phyloP scores from a whole-genome alignment of 2,329 filamentous ascomycete genomes.

The Epichloe elymi region DNA sequence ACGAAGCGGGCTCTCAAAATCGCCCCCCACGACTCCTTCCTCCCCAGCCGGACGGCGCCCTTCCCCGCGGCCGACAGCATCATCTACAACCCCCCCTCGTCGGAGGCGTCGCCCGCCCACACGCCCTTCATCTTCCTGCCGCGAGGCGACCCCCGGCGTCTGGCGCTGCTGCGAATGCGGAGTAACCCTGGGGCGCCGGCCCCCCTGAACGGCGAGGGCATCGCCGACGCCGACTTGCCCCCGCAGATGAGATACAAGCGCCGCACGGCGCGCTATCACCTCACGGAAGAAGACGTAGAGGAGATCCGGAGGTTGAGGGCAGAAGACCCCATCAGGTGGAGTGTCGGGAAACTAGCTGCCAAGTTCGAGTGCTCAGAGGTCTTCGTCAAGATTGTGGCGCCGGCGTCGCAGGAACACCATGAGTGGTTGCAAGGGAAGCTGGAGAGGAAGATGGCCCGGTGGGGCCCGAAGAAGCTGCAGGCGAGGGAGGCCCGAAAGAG shows the following conservation, averaged over 20 bases:
- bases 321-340: slow-evolving; percentile 42
- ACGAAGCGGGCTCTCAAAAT: slow-evolving; percentile 47
- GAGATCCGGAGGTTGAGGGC: slow-evolving; percentile 45
- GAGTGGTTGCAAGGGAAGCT: slow-evolving; percentile 30
- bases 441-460: slow-evolving; percentile 37
- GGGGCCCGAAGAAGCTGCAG: slow-evolving; percentile 41
- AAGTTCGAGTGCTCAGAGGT: slow-evolving; percentile 42
- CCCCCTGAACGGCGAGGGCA: slow-evolving; percentile 5
- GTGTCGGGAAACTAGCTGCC: slow-evolving; percentile 35
- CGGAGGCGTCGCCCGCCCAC: slow-evolving; percentile 44
- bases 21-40: slow-evolving; percentile 47
- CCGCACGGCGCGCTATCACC: slow-evolving; percentile 33
- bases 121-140: slow-evolving; percentile 57
- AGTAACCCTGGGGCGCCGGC: slow-evolving; percentile 16
- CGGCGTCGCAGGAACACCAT: slow-evolving; percentile 34
- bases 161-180: slow-evolving; percentile 33
- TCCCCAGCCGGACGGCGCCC: slow-evolving; percentile 22
- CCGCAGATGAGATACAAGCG: slow-evolving; percentile 22
- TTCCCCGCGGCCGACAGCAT: slow-evolving; percentile 26
- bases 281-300: slow-evolving; percentile 40
- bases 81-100: slow-evolving; percentile 44
- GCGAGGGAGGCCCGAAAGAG: slow-evolving; percentile 42
- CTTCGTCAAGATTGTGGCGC: slow-evolving; percentile 46
- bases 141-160: slow-evolving; percentile 38
- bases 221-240: slow-evolving; percentile 17